Evolutionary conservation across 306 rosid genomes (phyloP), one percentile per base, ranked within the genome.

Genomic region (Quercus agrifolia): DNA sequence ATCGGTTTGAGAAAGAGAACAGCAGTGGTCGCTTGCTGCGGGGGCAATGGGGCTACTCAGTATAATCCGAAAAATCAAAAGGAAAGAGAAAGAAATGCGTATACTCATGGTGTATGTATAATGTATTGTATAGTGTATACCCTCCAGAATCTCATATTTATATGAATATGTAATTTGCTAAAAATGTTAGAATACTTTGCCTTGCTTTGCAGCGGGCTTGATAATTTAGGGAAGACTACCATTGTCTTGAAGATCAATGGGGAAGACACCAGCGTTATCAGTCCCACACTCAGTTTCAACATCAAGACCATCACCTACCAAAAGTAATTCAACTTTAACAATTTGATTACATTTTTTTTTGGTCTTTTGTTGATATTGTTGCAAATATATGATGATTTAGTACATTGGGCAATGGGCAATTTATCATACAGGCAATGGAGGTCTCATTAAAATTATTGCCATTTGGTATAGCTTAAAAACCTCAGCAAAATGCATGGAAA

Each of bases 231-330:
- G 19, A 92, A 92, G 86, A 92, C 98, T 4, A 92, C 98, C 13
- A 91, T 94, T 49, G 98, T 94, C 56, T 73, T 94, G 80, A 94
- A 90, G 90, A 94, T 94, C 57, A 94, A 91, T 52, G 97, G 97
- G 41, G 98, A 94, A 86, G 97, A 94, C 82, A 94, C 97, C 6
- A 94, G 98, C 56, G 91, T 94, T 44, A 93, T 94, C 46, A 94
- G 97, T 77, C 98, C 98, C 56, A 94, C 98, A 11, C 93, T 94
- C 8, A 97, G 98, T 52, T 94, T 94, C 89, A 94, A 94, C 87
- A 94, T 94, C 91, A 94, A 92, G 90, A 94, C 98, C 84, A 87
- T 94, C 41, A 62, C 83, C 55, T 91, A 92, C 85, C 93, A 92
- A 41, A 92, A 89, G 98, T 94, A 74, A 81, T 74, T 25, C 68